Conservation (phyloP, 208 protist genomes). For the Acanthamoeba royreba region DNA sequence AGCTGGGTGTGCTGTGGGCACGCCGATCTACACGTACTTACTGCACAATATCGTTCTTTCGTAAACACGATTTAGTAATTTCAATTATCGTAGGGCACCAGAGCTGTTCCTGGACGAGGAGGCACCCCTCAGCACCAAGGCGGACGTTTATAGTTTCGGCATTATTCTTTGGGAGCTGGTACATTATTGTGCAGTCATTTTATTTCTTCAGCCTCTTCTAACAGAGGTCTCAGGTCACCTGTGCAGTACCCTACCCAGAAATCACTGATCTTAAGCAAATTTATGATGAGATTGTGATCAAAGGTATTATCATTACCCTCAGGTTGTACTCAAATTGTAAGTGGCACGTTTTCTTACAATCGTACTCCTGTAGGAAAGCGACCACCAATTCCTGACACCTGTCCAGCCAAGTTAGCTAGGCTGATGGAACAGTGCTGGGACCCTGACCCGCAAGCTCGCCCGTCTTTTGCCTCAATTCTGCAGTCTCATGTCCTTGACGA, state of each 20-base stretch:
- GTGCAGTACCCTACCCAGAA: neutral
- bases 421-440: slow-evolving; percentile 1
- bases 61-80: too few species aligned
- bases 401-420: neutral
- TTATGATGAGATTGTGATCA: neutral
- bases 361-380: too few species aligned
- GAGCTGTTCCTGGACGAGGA: neutral
- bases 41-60: too few species aligned
- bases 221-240: neutral
- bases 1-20: neutral
- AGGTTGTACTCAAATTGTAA: neutral
- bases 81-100: neutral
- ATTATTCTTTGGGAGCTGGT: slow-evolving; percentile 68
- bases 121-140: slow-evolving; percentile 60
- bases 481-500: neutral
- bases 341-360: too few species aligned
- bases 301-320: neutral
- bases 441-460: neutral
- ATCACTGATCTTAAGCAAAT: neutral
- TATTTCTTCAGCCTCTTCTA: too few species aligned
- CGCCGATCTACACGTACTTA: neutral
- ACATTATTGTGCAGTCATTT: too few species aligned
- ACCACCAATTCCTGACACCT: neutral
- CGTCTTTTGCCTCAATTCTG: neutral
- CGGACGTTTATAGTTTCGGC: slow-evolving; percentile 77